A percentile compares a stretch with the other conserved stretches of the same genome.
phyloP scores from a whole-genome alignment of 169 alveolate species.

The Plasmodium cynomolgi region DNA sequence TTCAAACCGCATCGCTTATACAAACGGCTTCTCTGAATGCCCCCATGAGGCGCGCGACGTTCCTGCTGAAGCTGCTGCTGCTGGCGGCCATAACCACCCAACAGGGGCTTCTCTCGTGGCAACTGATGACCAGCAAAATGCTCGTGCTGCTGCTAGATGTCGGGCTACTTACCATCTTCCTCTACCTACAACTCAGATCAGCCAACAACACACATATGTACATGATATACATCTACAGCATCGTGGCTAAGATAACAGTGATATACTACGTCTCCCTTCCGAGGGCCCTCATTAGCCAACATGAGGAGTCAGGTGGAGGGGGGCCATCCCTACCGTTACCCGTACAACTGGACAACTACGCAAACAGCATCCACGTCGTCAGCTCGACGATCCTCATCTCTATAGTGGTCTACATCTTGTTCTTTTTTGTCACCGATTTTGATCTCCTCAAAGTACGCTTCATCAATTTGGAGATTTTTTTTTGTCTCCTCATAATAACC shows the following conservation, averaged over 20 bases:
- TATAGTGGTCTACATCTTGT: slow-evolving; percentile 20
- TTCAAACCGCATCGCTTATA: background rate
- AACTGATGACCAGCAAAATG: background rate
- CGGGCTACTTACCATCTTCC: background rate
- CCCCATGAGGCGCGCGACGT: slow-evolving; percentile 6
- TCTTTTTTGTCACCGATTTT: slow-evolving; percentile 17
- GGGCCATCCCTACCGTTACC: background rate
- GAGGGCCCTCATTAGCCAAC: background rate
- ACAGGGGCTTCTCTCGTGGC: slow-evolving; percentile 1
- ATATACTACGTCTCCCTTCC: slow-evolving; percentile 48
- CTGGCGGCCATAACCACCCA: slow-evolving; percentile 11
- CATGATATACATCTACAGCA: slow-evolving; percentile 47
- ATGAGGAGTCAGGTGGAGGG: background rate
- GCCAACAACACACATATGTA: slow-evolving; percentile 44
- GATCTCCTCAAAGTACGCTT: slow-evolving; percentile 20
- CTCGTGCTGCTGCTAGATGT: background rate
- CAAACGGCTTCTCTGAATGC: background rate
- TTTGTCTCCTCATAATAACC: slow-evolving; percentile 27
- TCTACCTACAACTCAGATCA: slow-evolving; percentile 23
- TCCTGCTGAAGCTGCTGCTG: slow-evolving; percentile 10
- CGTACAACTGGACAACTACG: background rate
- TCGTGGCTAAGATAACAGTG: slow-evolving; percentile 46
- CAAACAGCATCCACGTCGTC: background rate
- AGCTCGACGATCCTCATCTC: slow-evolving; percentile 10
- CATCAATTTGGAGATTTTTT: slow-evolving; percentile 5